Base-by-base conservation (phyloP, 2,329 filamentous ascomycete genomes). In the Rhynchosporium agropyri region DNA sequence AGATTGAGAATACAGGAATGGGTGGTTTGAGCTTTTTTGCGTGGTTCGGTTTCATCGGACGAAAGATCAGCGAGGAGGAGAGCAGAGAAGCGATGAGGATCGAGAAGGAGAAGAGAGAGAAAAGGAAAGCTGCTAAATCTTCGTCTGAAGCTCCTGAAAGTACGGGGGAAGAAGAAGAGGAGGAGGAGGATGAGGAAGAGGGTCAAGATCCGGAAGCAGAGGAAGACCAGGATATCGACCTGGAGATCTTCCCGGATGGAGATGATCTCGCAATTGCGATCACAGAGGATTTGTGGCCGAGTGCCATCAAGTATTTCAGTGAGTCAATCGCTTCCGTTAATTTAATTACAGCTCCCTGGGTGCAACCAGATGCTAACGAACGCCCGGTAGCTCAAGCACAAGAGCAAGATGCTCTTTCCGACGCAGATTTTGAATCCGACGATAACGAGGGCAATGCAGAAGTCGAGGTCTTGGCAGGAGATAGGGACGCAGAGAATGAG, bases 281-380 rank as follows among this genome's bases (percentile, higher is more conserved):
- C 69, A 86, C 89, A 8, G 93, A 98, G 74, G 94, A 98, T 70
- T 79, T 98, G 58, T 97, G 89, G 88, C 90, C 91, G 54, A 86
- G 87, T 67, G 94, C 93, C 63, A 88, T 96, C 76, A 91, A 90
- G 76, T 96, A 95, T 79, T 98, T 95, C 79, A 90, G 91, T 95
- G 80, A 79, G 90, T 40, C 43, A 2, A 40, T 31, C 50, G 31
- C 28, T 31, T 13, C 60, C 51, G 49, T 55, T 36, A 53, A 33
- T 28, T 13, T 36, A 28, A 62, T 58, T 15, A 38, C 15, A 31
- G 15, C 28, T 54, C 42, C 3, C 12, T 42, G 28, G 12, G 5
- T 10, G 9, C 26, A 45, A 26, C 20, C n/a, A 54, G 5, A 28
- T 60, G 56, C 78, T 84, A 74, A 83, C 74, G 56, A 61, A 42